Evolutionary conservation across 345 rosid species (phyloP), one percentile per base, ranked within the genome.

Genomic region (Linum trigynum): DNA sequence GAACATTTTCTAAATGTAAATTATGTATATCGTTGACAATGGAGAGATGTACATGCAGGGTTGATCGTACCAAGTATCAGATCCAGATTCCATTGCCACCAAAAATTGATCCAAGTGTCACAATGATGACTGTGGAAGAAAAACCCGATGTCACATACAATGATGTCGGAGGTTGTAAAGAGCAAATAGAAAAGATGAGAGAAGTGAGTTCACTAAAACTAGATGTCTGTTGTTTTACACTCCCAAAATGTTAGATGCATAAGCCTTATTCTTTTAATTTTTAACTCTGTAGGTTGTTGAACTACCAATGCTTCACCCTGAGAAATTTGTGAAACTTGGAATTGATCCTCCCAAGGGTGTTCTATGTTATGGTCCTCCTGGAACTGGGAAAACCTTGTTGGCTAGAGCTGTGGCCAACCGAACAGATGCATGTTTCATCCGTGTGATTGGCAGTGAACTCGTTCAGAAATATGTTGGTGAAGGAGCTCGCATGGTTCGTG

Each of bases 101-200:
- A 3, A 92, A 92, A 72, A 92, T 92, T 66, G 98, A 92, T 80
- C 98, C 98, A 53, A 92, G 98, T 73, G 98, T 92, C 59, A 92
- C 98, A 57, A 92, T 92, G 98, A 92, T 92, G 98, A 92, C 97
- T 0, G 98, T 90, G 5, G 98, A 92, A 80, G 98, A 92, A 77
- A 92, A 92, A 65, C 98, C 98, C 37, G 98, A 92, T 74, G 98
- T 92, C 23, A 92, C 98, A 5, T 92, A 92, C 72, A 90, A 90
- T 74, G 98, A 92, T 75, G 98, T 90, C 63, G 98, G 97, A 53
- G 96, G 98, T 56, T 92, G 98, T 69, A 92, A 92, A 77, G 98
- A 92, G 77, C 98, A 92, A 69, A 92, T 92, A 76, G 98, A 92
- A 72, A 92, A 79, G 81, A 92, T 92, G 98, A 69, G 98, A 63